Conservation (phyloP, 306 rosid species). For the Alnus glutinosa region DNA sequence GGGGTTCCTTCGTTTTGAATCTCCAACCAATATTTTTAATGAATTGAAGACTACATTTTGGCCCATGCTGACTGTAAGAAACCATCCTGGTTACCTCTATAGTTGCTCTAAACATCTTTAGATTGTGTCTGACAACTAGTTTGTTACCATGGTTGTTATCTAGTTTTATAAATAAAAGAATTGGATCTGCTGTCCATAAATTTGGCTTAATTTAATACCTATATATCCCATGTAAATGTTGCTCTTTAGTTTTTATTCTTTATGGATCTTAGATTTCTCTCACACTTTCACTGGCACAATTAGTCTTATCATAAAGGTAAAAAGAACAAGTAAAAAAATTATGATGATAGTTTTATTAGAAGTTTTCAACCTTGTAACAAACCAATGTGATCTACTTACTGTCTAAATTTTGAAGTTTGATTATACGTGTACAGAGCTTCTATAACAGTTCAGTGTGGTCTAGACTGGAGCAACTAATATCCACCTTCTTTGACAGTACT, state of each 20-base stretch:
- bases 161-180: not conserved
- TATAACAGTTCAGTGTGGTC: not conserved
- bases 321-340: not conserved
- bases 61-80: conserved; percentile 85
- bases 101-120: conserved; percentile 23
- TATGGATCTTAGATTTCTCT: not conserved
- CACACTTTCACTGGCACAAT: not conserved
- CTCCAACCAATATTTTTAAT: conserved; percentile 43
- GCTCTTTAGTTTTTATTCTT: not conserved
- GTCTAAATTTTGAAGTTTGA: not conserved
- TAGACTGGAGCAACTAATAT: not conserved
- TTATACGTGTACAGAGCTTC: not conserved
- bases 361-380: not conserved
- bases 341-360: not conserved
- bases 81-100: conserved; percentile 25
- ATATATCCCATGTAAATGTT: not conserved
- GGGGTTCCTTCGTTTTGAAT: conserved; percentile 79
- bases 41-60: conserved; percentile 78
- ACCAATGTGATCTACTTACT: not conserved
- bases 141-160: conserved; percentile 9
- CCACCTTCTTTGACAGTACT: not conserved
- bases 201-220: not conserved
- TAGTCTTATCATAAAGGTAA: not conserved
- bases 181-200: not conserved
- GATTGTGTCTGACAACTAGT: conserved; percentile 17